Evolutionary conservation across 352 stramenopile species (phyloP).

Genomic region (Globisporangium acanthophoron): DNA sequence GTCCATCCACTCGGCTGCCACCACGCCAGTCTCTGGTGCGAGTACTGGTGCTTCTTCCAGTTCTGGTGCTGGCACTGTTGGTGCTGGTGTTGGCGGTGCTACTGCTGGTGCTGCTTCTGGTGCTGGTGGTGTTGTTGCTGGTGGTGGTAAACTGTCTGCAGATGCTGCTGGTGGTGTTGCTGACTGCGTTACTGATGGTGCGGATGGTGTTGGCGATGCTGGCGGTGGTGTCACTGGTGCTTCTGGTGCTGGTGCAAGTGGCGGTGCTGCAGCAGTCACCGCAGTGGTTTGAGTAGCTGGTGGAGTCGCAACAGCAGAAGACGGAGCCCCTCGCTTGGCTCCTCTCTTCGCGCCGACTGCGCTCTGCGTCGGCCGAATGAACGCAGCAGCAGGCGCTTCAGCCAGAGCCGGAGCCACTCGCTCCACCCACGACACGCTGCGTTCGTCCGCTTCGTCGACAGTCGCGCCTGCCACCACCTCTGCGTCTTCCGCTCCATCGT

Average conservation of each 20-base stretch:
- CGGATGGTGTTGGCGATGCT: no score
- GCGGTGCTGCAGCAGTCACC: no score
- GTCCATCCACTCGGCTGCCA: constrained; percentile 12
- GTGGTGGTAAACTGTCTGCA: no score
- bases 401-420: background rate
- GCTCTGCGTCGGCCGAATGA: no score
- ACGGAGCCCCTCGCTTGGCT: no score
- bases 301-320: background rate
- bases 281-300: background rate
- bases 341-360: no score
- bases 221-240: background rate
- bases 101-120: background rate
- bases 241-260: background rate
- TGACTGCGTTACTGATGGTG: background rate
- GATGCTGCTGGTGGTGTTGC: no score
- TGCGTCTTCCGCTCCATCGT: background rate
- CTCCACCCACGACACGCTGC: background rate
- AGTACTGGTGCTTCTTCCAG: background rate
- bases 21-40: background rate
- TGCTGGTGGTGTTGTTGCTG: background rate
- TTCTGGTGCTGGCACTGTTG: background rate
- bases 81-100: background rate
- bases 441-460: background rate
- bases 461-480: background rate
- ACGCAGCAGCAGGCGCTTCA: no score